phyloP scores from a whole-genome alignment of 495 filamentous ascomycete species.

The Parathielavia appendiculata region DNA sequence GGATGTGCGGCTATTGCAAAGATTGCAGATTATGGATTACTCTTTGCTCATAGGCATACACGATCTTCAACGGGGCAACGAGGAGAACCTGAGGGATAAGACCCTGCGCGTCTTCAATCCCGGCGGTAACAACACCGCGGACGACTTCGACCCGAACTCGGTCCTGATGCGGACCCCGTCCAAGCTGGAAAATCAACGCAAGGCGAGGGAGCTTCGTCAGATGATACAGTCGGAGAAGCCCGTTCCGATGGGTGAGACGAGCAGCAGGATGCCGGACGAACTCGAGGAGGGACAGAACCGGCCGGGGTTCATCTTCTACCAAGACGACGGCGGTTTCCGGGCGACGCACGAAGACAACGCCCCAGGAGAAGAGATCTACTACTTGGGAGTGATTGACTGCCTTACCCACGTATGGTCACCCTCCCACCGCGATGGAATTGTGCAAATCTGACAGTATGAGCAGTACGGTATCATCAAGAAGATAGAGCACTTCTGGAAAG shows the following conservation, averaged over 20 bases:
- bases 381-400: conserved; percentile 96
- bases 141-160: conserved; percentile 46
- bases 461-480: conserved; percentile 87
- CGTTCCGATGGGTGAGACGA: conserved; percentile 80
- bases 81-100: conserved; percentile 92
- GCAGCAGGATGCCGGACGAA: conserved; percentile 83
- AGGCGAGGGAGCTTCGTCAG: conserved; percentile 85
- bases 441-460: conserved; percentile 27
- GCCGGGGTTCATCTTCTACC: conserved; percentile 68
- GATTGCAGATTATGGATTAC: conserved; percentile 97
- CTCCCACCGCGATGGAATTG: neutral
- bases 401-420: conserved; percentile 77
- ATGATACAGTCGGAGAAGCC: conserved; percentile 90
- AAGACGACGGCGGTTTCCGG: conserved; percentile 87
- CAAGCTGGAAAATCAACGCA: conserved; percentile 85
- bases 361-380: conserved; percentile 90
- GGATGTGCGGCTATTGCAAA: conserved; percentile 81
- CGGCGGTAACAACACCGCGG: conserved; percentile 59
- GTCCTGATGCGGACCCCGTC: conserved; percentile 87
- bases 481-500: conserved; percentile 89
- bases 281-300: conserved; percentile 56
- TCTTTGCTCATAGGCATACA: conserved; percentile 93
- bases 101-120: conserved; percentile 94
- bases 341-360: conserved; percentile 88
- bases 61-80: conserved; percentile 81